Conservation (phyloP, 2,329 filamentous ascomycete species). For the Fusarium sp. region DNA sequence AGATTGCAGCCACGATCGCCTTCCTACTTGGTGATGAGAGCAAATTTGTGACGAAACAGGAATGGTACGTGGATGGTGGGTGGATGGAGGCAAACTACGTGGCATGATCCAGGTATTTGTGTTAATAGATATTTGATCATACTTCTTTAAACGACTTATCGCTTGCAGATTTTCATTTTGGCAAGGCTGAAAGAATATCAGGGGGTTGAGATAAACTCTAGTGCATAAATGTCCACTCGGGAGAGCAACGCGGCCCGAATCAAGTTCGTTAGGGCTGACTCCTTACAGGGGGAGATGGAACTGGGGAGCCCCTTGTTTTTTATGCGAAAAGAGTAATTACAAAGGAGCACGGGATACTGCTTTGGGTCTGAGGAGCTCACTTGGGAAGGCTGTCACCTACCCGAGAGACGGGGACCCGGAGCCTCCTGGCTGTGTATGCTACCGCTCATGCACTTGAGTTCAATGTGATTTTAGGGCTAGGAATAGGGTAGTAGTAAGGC, state of each 20-base stretch:
- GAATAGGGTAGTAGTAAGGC: not conserved
- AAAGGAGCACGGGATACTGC: not conserved
- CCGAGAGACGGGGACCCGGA: not conserved
- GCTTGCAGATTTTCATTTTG: not conserved
- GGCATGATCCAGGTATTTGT: not conserved
- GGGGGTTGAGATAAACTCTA: not conserved
- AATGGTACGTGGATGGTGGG: slow-evolving; percentile 47
- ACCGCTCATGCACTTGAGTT: not conserved
- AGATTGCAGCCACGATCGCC: slow-evolving; percentile 46
- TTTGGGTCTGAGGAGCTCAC: not conserved
- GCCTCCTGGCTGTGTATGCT: too few species aligned
- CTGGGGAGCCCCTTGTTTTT: not conserved
- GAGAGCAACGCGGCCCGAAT: not conserved
- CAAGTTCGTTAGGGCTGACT: not conserved
- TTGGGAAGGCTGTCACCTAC: not conserved
- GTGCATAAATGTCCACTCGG: not conserved
- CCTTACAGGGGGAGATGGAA: not conserved
- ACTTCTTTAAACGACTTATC: not conserved
- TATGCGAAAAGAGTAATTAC: not conserved
- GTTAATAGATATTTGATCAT: not conserved
- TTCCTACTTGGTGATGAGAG: slow-evolving; percentile 49
- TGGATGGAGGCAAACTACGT: slow-evolving; percentile 44
- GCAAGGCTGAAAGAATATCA: not conserved
- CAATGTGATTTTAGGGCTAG: not conserved
- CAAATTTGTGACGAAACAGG: slow-evolving; percentile 46